Evolutionary conservation across 2,329 filamentous ascomycete genomes (phyloP).

Genomic region (Paramyrothecium roridum): DNA sequence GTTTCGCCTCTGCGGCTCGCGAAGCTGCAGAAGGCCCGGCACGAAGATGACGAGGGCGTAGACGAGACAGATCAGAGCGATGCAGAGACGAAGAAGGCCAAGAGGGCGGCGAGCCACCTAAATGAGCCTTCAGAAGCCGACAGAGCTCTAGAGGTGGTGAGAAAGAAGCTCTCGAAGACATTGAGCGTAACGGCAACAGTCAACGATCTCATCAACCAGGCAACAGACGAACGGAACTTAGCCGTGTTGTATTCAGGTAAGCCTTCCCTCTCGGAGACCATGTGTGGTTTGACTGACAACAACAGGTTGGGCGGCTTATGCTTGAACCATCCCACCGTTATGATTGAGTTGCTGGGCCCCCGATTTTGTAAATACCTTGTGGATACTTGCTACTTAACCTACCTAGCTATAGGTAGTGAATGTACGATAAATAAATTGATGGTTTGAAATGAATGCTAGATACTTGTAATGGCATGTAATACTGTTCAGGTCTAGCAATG

Average conservation of each 20-base stretch:
- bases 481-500: no score
- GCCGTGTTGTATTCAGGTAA: constrained; percentile 82
- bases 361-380: no score
- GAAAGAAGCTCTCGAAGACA: constrained; percentile 93
- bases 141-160: constrained; percentile 84
- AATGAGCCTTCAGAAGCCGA: constrained; percentile 76
- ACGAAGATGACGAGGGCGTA: constrained; percentile 38
- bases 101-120: constrained; percentile 29
- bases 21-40: constrained; percentile 61
- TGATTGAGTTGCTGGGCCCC: no score
- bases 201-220: constrained; percentile 94
- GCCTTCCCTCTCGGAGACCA: constrained; percentile 17
- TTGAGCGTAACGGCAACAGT: constrained; percentile 93
- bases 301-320: constrained; percentile 44
- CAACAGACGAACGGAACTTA: constrained; percentile 87
- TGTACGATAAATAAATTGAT: constrained; percentile 4
- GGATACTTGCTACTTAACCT: no score
- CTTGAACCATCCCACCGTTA: constrained; percentile 17
- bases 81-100: constrained; percentile 36
- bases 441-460: no score
- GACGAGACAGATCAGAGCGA: constrained; percentile 35
- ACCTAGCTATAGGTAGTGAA: no score
- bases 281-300: constrained; percentile 14
- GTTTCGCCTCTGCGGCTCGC: constrained; percentile 68
- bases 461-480: no score